Base-by-base conservation (phyloP, 176 grass and related monocot genomes). In the Oryza glaberrima region DNA sequence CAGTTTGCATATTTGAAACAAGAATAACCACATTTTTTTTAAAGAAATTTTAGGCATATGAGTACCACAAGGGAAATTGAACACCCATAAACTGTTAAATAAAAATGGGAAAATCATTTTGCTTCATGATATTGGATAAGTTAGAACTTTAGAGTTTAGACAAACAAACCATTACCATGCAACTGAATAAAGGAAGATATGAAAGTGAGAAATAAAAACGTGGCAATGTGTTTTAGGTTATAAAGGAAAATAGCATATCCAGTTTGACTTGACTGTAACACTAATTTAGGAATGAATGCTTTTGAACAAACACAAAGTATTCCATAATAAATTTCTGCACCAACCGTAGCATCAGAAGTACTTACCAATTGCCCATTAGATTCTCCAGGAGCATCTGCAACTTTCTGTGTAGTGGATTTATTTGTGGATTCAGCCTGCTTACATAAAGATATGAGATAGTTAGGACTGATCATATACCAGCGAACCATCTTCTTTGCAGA, bases 381-480 rank as follows among this genome's bases (percentile, higher is more conserved):
- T 79, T 68, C 73, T 40, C 68, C 51, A 25, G 60, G 44, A 45
- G n/a, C 43, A 75, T 84, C 79, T 78, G 68, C 15, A 79, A 38
- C 67, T 77, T 79, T 82, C 74, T 82, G n/a, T 4, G 14, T 81
- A 23, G 41, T 23, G 15, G 82, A 84, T 73, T 81, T 78, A 35
- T 86, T 88, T 44, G 14, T 17, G 6, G 72, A 92, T 86, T 92
- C 86, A 64, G 49, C 86, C 90, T 95, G 73, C 54, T 14, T 76
- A 83, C 25, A 82, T 44, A 41, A 79, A 79, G 40, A 70, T 47
- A 81, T 65, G 51, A 34, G 72, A 82, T 38, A 41, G 44, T 78
- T 66, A 69, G 51, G 38, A 85, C 74, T 44, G 56, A 6, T 56
- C 26, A 35, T 86, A 8, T 78, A 63, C 16, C 19, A 56, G 6